Base-by-base conservation (phyloP, 1,139 yeast genomes). In the Blastobotrys serpentis region DNA sequence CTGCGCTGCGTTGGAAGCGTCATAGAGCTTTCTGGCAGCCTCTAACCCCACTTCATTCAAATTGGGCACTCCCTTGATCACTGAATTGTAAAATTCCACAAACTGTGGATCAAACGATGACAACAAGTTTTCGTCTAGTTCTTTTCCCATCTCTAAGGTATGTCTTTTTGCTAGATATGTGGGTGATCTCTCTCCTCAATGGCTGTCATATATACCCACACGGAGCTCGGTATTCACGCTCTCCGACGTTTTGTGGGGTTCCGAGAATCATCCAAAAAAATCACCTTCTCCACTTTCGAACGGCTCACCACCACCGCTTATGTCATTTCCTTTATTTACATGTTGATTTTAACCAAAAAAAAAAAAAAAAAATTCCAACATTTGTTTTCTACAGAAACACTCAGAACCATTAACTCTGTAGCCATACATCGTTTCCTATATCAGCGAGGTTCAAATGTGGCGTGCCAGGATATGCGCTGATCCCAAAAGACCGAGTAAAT, bases 101-200 rank as follows among this genome's bases (percentile, higher is more conserved):
- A 19, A 46, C 32, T 46, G 43, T 10, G 39, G 39, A 18, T 46
- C 49, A 5, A 21, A 13, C 21, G 29, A 30, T 8, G 44, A 19
- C 13, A 44, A n/a, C n/a, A 46, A 11, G 2, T 42, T 19, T 14
- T 42, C 43, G 17, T 42, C 46, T 3, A 46, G 26, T 17, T 36
- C 40, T 11, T 11, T 6, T 11, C 14, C 4, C 32, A 29, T 29
- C 13, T 29, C 13, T 29, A n/a, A n/a, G n/a, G n/a, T n/a, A n/a
- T n/a, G n/a, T 11, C 13, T 29, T 7, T 11, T 11, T 29, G 32
- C 10, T 23, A 23, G n/a, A n/a, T n/a, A n/a, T n/a, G n/a, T n/a
- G n/a, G n/a, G n/a, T n/a, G n/a, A n/a, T n/a, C n/a, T n/a, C n/a
- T n/a, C n/a, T n/a, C n/a, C n/a, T n/a, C n/a, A n/a, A n/a, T n/a